Evolutionary conservation across 1,284 basidiomycete genomes (phyloP), one percentile per base, ranked within the genome.

Genomic region (Wolfiporia cocos): DNA sequence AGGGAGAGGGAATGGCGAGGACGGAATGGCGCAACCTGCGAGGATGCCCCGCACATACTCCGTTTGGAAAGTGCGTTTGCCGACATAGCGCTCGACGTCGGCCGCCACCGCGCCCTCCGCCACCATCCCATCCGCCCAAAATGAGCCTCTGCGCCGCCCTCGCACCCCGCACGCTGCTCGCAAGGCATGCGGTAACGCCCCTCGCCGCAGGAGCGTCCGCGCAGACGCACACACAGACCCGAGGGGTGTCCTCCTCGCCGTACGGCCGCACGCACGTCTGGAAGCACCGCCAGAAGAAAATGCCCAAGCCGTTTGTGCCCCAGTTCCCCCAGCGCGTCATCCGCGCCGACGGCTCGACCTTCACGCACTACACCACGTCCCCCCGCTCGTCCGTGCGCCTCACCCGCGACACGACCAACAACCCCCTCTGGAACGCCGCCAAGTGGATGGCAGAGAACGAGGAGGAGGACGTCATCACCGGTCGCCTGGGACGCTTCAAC

Each of bases 311-410:
- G 3, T 65, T 91, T 50, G 83, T 91, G 0, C 86, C 88, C 15
- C 81, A 85, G 49, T 93, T 85, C 61, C 83, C 88, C 5, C 90
- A 92, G 62, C 77, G 73, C 45, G 84, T 93, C 47, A 74, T 87
- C 43, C 79, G 87, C 50, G 79, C 88, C 0, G 91, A 93, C 63
- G 90, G 90, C n/a, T 85, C 85, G 15, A 86, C 86, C 1, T 91
- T 89, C 61, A 80, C 78, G 2, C 86, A 92, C 52, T 86, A 82
- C 73, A 88, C 86, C 7, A 92, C 91, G 0, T 89, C 89, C 0
- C 91, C 91, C 0, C 78, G 81, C 4, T 83, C 85, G 3, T 63
- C 76, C 33, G 72, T 89, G 33, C 76, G 79, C 32, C 69, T 92
- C 34, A 86, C 88, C 18, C 79, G 90, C 32, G 91, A 93, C 57